Evolutionary conservation across 495 filamentous ascomycete genomes (phyloP), one percentile per base, ranked within the genome.

Genomic region (Aspergillus cavernicola): DNA sequence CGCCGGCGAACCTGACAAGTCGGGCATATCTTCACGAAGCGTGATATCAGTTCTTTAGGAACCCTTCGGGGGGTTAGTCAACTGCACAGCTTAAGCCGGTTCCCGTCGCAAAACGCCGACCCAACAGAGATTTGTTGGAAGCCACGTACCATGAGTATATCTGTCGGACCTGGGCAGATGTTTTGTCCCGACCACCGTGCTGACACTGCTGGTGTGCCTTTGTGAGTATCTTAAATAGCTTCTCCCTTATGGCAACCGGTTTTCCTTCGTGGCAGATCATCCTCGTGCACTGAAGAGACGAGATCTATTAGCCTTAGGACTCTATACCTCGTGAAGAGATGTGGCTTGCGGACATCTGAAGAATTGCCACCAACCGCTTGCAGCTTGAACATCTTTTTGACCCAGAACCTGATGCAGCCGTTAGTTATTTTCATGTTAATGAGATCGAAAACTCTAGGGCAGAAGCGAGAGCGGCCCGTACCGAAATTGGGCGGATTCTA

Each of bases 321-420:
- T 13, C 24, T 12, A 26, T n/a, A 7, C 8, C 42, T 7, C 38
- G 6, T 18, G n/a, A 29, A 53, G 6, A 10, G 18, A 50, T 31
- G 4, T 54, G 35, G 33, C n/a, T 38, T 41, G 60, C 72, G 42
- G 60, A 76, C 72, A 55, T 70, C 63, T 45, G 66, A 50, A 36
- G 55, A 58, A 23, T 63, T 67, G 26, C 59, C 57, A 20, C 75
- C 73, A 40, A 73, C 67, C 18, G 64, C 50, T 48, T 73, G 65
- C 38, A 81, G 67, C 41, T 76, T 75, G 61, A 83, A 83, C 80
- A 82, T 83, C 57, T 82, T 82, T 54, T 82, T 83, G 13, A 78
- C 78, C 80, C 80, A 83, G 54, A 82, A 82, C 29, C 80, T 80
- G 54, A 42, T 23, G 16, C 4, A 23, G 31, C 12, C 7, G 3